phyloP scores from a whole-genome alignment of 257 asterid genomes.

The Rauvolfia tetraphylla region DNA sequence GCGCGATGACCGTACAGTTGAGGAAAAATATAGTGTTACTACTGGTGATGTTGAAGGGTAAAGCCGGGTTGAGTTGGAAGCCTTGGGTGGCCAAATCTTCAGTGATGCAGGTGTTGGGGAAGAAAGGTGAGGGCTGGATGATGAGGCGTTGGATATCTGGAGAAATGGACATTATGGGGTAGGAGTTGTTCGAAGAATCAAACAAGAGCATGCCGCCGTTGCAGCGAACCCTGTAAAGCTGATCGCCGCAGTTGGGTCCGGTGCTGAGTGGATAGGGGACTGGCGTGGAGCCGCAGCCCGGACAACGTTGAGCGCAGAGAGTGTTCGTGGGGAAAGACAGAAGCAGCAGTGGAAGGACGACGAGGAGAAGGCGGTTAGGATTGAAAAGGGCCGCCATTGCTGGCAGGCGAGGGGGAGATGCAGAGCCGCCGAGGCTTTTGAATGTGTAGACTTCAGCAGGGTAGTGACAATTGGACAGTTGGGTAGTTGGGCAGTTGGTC shows the following conservation, averaged over 20 bases:
- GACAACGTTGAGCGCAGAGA: constrained; percentile 48
- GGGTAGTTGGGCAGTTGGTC: too few relatives aligned
- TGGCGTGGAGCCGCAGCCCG: constrained; percentile 59
- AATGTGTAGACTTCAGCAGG: not conserved
- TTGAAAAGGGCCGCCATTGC: constrained; percentile 16
- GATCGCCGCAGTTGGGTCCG: constrained; percentile 72
- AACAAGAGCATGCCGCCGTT: constrained; percentile 36
- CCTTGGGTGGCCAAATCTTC: constrained; percentile 60
- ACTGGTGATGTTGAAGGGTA: constrained; percentile 81
- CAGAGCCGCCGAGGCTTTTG: not conserved
- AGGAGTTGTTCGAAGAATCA: constrained; percentile 68
- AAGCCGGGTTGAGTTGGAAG: constrained; percentile 53
- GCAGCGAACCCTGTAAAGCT: constrained; percentile 61
- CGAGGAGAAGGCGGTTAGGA: constrained; percentile 25
- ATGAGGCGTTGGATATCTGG: constrained; percentile 54
- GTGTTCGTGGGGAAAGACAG: constrained; percentile 31
- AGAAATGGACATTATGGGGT: constrained; percentile 54
- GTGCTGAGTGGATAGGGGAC: constrained; percentile 92
- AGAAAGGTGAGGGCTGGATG: constrained; percentile 54
- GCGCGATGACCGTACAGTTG: constrained; percentile 37
- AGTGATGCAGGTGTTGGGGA: constrained; percentile 64
- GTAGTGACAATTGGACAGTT: not conserved
- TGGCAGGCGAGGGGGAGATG: not conserved
- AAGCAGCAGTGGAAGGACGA: constrained; percentile 26
- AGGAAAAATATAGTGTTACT: constrained; percentile 75